Evolutionary conservation across 441 rosid genomes (phyloP), one percentile per base, ranked within the genome.

Genomic region (Omphalea diandra): DNA sequence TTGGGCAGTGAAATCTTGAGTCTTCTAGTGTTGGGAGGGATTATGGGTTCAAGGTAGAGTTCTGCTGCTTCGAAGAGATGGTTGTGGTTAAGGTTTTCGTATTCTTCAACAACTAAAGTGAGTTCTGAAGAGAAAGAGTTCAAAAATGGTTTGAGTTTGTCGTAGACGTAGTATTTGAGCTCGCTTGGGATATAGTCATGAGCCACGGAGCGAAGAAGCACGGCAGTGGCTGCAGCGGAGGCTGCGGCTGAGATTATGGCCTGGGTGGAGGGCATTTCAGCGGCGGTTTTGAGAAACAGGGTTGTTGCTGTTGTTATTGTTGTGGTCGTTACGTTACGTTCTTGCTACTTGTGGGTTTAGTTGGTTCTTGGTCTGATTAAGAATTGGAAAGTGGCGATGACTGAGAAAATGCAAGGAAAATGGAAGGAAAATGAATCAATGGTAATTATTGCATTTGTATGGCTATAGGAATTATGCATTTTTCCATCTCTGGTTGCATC

Each of bases 101-200:
- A 76, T 52, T 86, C 84, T 49, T 83, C 77, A 17, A 83, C 76
- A 40, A 80, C 74, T 2, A 82, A 26, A n/a, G 82, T 80, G 22
- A 77, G 27, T 24, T 82, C 73, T 2, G 74, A 65, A 9, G 76
- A 77, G 75, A 79, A 78, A 6, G 77, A 68, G 43, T 63, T 20
- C 20, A 83, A 0, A 40, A 80, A 12, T 54, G 33, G 31, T 50
- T 40, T 71, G 67, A 86, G 15, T 26, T 79, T 68, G 22, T 14
- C 63, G 62, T 63, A 62, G 14, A 82, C 1, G 68, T 73, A 83
- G 57, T 62, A 27, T 14, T 53, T 75, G 20, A 83, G 49, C 71
- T 83, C 84, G 3, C 0, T 27, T 1, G 87, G 88, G 10, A 85
- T 2, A 52, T 53, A 52, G 15, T 83, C 80, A 2, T 4, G 61